Percentiles rank a stretch among this genome's conserved stretches.
Evolutionary conservation across 768 basidiomycete genomes (phyloP).

Genomic region (Boletus vermiculosoides): DNA sequence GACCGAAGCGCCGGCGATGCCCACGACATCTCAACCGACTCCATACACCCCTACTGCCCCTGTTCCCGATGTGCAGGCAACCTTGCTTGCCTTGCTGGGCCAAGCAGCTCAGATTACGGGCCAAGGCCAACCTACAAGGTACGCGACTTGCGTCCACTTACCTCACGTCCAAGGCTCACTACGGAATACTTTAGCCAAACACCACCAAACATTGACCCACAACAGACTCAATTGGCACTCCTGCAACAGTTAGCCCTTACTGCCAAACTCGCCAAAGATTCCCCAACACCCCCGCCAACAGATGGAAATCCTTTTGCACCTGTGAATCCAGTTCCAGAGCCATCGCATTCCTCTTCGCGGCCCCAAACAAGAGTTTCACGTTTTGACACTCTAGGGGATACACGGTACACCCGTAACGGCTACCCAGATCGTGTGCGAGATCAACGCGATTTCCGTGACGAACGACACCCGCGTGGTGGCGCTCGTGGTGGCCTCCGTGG

Average conservation of each 20-base stretch:
- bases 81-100: slow-evolving; percentile 66
- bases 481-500: slow-evolving; percentile 55
- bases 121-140: slow-evolving; percentile 36
- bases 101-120: slow-evolving; percentile 55
- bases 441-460: slow-evolving; percentile 49
- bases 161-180: slow-evolving; percentile 3
- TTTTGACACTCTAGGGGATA: slow-evolving; percentile 38
- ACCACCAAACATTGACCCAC: slow-evolving; percentile 51
- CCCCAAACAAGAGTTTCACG: slow-evolving; percentile 19
- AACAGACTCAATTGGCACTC: slow-evolving; percentile 60
- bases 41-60: slow-evolving; percentile 27
- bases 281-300: slow-evolving; percentile 27
- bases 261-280: slow-evolving; percentile 42
- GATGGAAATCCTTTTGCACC: not conserved
- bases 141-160: slow-evolving; percentile 23
- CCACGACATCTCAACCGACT: slow-evolving; percentile 28
- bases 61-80: slow-evolving; percentile 49
- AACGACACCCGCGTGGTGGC: slow-evolving; percentile 52
- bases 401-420: slow-evolving; percentile 33
- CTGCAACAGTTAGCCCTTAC: slow-evolving; percentile 75
- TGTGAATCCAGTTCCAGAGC: slow-evolving; percentile 17
- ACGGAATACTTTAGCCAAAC: slow-evolving; percentile 50
- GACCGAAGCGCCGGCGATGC: slow-evolving; percentile 29
- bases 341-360: slow-evolving; percentile 13
- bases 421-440: slow-evolving; percentile 45